Percentiles rank a stretch among this genome's conserved stretches.
These are phyloP conservation scores for Diaporthe helianthi DNA, from an alignment of 2,329 filamentous ascomycete genomes.

Conservation along the genomic window DNA sequence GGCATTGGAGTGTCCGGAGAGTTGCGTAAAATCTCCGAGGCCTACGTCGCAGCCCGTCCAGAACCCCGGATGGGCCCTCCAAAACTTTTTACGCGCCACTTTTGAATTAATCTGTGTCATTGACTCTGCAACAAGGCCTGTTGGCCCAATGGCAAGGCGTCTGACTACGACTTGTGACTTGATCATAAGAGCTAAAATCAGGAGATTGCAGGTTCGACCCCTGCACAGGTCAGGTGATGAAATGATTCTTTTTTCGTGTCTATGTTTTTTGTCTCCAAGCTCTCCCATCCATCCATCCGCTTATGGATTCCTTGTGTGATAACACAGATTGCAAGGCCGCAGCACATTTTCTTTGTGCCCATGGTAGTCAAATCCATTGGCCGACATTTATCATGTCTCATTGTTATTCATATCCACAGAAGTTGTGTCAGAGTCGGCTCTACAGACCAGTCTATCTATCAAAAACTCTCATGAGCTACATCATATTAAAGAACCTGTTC, in stretches of 20 bases:
- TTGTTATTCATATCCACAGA: too few species aligned
- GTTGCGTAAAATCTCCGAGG: background rate
- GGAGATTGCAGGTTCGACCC: conserved; percentile 37
- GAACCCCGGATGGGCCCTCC: background rate
- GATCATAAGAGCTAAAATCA: conserved; percentile 16
- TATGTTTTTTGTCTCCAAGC: too few species aligned
- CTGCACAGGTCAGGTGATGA: conserved; percentile 26
- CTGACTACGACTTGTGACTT: conserved; percentile 47
- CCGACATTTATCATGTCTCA: background rate
- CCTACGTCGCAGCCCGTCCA: background rate
- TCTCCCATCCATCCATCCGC: too few species aligned
- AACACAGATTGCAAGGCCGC: background rate
- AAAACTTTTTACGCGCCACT: accelerated
- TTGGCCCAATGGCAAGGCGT: conserved; percentile 52
- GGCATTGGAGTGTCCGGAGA: too few species aligned
- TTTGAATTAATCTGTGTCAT: too few species aligned
- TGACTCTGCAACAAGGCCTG: conserved; percentile 23
- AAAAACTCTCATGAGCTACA: too few species aligned
- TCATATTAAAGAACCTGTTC: too few species aligned
- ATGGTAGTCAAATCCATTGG: background rate
- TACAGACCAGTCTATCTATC: too few species aligned
- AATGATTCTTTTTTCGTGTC: too few species aligned
- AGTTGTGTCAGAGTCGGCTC: too few species aligned
- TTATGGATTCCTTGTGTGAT: too few species aligned
- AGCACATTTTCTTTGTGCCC: background rate